Conservation (phyloP, 768 basidiomycete genomes). For the Solioccasus polychromus region DNA sequence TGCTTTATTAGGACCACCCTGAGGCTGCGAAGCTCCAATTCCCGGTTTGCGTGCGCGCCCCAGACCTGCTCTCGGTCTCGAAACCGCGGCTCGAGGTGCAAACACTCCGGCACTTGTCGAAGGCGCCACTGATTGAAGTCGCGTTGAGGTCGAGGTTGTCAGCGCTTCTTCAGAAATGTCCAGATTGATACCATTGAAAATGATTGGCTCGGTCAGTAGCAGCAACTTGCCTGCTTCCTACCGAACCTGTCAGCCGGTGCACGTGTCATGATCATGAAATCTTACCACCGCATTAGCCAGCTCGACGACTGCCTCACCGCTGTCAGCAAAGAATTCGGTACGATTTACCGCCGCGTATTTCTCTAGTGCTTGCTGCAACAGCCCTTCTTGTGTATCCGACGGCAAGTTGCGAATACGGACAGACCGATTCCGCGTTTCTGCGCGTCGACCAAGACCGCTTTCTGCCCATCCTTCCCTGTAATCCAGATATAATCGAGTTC, state of each 20-base stretch:
- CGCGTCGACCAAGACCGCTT: slow-evolving; percentile 52
- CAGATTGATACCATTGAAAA: slow-evolving; percentile 62
- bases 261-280: slow-evolving; percentile 1
- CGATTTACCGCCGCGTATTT: slow-evolving; percentile 70
- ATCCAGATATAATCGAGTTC: neutral
- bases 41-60: slow-evolving; percentile 51
- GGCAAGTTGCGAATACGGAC: slow-evolving; percentile 78
- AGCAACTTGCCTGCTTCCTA: slow-evolving; percentile 86
- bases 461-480: slow-evolving; percentile 45
- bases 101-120: slow-evolving; percentile 50
- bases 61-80: slow-evolving; percentile 70
- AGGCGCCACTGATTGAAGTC: slow-evolving; percentile 29
- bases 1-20: slow-evolving; percentile 6
- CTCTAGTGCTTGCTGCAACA: slow-evolving; percentile 87
- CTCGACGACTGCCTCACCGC: slow-evolving; percentile 61
- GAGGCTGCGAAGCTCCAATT: slow-evolving; percentile 16
- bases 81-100: slow-evolving; percentile 61
- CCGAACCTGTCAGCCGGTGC: neutral
- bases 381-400: slow-evolving; percentile 77
- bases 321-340: slow-evolving; percentile 68
- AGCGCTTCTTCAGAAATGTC: slow-evolving; percentile 54
- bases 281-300: slow-evolving; percentile 64
- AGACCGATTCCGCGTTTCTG: slow-evolving; percentile 64
- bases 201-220: slow-evolving; percentile 65
- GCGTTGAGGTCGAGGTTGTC: slow-evolving; percentile 33